Evolutionary conservation across 495 filamentous ascomycete species (phyloP).

Genomic region (Extremus antarcticus): DNA sequence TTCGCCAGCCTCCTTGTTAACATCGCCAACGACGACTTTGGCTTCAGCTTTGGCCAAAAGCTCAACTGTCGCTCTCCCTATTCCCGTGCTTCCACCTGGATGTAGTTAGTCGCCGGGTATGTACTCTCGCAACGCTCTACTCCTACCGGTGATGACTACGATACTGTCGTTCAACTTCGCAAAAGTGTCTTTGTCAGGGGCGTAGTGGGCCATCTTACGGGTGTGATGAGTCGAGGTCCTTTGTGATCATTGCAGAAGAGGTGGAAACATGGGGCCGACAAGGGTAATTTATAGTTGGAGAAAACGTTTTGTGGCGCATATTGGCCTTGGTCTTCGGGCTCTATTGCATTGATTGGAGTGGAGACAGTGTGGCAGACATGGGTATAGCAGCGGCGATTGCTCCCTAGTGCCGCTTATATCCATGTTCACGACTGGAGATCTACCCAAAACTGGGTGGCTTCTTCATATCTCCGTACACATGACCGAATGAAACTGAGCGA

Average conservation of each 20-base stretch:
- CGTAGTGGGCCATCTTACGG: slow-evolving; percentile 2
- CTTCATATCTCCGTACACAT: too few species aligned
- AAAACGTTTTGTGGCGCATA: too few species aligned
- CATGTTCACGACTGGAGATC: too few species aligned
- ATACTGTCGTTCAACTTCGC: slow-evolving; percentile 6
- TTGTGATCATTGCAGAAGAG: not conserved
- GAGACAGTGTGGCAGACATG: too few species aligned
- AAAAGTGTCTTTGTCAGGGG: not conserved
- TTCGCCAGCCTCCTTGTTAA: slow-evolving; percentile 2
- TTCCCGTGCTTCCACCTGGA: slow-evolving; percentile 5
- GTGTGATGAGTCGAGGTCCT: not conserved
- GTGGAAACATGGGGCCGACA: too few species aligned
- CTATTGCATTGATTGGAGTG: too few species aligned
- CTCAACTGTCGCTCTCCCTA: slow-evolving; percentile 10
- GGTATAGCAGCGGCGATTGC: too few species aligned
- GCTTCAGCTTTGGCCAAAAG: slow-evolving; percentile 3
- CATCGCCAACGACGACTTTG: slow-evolving; percentile 13
- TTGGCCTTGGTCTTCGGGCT: too few species aligned
- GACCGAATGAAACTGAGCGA: too few species aligned
- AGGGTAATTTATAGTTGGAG: too few species aligned
- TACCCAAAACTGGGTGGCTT: too few species aligned
- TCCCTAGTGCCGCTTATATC: too few species aligned
- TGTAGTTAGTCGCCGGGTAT: not conserved
- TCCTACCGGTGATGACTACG: slow-evolving; percentile 11
- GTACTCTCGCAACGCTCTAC: not conserved